Evolutionary conservation across 345 rosid genomes (phyloP), one percentile per base, ranked within the genome.

Genomic region (Turritis glabra): DNA sequence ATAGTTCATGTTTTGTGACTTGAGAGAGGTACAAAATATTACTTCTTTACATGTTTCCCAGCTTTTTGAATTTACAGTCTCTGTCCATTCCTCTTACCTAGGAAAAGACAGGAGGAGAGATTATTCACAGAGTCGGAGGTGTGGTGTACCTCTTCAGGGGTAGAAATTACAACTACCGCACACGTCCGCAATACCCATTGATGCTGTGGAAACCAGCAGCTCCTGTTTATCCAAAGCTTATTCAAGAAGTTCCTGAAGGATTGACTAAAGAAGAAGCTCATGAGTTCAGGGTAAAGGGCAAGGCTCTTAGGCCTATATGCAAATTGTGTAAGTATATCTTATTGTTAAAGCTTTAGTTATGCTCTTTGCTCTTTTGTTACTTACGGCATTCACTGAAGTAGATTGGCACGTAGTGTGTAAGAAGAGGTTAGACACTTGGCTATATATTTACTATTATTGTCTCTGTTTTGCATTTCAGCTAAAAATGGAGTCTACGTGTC

Each of bases 131-230:
- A 80, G 81, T 80, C 7, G 98, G 96, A 48, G 96, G 96, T 47
- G 88, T 86, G 3, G 81, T 94, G 74, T 94, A 86, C 76, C 90
- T 94, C 67, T 94, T 91, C 64, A 83, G 95, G 41, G 98, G 98
- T n/a, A 85, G 95, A 66, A 91, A 94, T 84, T 94, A 94, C 70
- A 84, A 90, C 46, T 83, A 87, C 78, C 83, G 85, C 7, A 83
- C 88, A 75, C 96, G 95, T 79, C 95, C 95, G 0, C 88, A 82
- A 69, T 88, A 86, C 50, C 98, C 97, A 0, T 60, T 91, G 77
- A 94, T 91, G 98, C 83, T 91, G 27, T 94, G 97, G 98, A 91
- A 94, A 76, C 98, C 98, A 43, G 97, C 98, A 71, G 80, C 98
- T 83, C 97, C 98, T 8, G 96, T 94, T 56, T 94, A 91, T 79